Evolutionary conservation across 2,329 filamentous ascomycete genomes (phyloP).

Genomic region (Fusarium tanahbumbuense): DNA sequence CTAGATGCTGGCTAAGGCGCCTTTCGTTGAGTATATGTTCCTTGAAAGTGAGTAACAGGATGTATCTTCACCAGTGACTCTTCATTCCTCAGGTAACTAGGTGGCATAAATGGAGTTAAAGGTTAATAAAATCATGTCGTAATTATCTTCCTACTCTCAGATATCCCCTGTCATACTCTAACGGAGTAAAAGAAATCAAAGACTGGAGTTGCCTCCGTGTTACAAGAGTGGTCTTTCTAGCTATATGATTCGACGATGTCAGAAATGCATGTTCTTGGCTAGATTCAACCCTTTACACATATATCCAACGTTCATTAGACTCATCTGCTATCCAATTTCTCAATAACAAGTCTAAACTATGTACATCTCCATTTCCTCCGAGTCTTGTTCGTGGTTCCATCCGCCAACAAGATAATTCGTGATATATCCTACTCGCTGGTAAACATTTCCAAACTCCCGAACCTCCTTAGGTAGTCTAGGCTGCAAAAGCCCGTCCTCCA

Average conservation of each 20-base stretch:
- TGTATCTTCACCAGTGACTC: background rate
- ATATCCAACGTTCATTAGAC: accelerated
- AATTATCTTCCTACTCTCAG: background rate
- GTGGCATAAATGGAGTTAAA: too few species aligned
- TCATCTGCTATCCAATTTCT: accelerated
- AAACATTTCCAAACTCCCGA: constrained; percentile 24
- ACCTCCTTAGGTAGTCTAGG: constrained; percentile 15
- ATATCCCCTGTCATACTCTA: background rate
- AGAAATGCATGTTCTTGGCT: background rate
- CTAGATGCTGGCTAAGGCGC: background rate
- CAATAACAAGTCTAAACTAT: constrained; percentile 14
- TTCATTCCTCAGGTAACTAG: too few species aligned
- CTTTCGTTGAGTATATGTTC: too few species aligned
- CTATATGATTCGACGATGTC: background rate
- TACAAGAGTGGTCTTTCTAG: too few species aligned
- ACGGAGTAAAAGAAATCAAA: background rate
- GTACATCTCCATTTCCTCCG: constrained; percentile 25
- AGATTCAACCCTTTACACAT: background rate
- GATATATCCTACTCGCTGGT: constrained; percentile 35
- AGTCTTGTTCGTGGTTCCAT: constrained; percentile 30
- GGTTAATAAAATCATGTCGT: background rate
- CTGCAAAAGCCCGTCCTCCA: constrained; percentile 3
- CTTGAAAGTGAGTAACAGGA: too few species aligned
- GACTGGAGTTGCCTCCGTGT: too few species aligned
- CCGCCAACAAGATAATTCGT: constrained; percentile 26